These are phyloP conservation scores for Pichia sp. DNA, from an alignment of 1,139 yeast genomes.

Conservation along the genomic window DNA sequence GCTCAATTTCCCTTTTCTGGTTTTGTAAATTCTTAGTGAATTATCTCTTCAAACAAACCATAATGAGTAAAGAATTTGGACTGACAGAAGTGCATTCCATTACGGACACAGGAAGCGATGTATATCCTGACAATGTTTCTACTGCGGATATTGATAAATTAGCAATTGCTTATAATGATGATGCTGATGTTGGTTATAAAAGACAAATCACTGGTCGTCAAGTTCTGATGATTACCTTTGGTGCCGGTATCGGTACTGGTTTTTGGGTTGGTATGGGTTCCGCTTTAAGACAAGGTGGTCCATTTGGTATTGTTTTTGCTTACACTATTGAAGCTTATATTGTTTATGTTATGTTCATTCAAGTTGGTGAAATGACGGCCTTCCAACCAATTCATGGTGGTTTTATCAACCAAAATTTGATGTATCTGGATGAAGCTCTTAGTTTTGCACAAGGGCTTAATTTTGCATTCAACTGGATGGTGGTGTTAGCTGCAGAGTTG, in stretches of 20 bases:
- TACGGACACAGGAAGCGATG: not conserved
- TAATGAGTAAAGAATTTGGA: not conserved
- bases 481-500: slow-evolving; percentile 68
- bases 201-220: slow-evolving; percentile 33
- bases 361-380: slow-evolving; percentile 69
- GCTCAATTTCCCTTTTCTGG: no score
- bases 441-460: slow-evolving; percentile 76
- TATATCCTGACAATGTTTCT: slow-evolving; percentile 1
- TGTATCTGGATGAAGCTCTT: slow-evolving; percentile 58
- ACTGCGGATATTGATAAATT: slow-evolving; percentile 4
- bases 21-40: no score
- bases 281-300: slow-evolving; percentile 47
- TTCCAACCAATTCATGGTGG: slow-evolving; percentile 62
- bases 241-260: slow-evolving; percentile 68
- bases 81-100: not conserved
- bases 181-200: slow-evolving; percentile 17
- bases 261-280: slow-evolving; percentile 49
- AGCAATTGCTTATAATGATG: slow-evolving; percentile 3
- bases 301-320: slow-evolving; percentile 52
- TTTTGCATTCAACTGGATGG: slow-evolving; percentile 79
- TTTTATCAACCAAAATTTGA: slow-evolving; percentile 41
- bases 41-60: no score
- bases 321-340: slow-evolving; percentile 54
- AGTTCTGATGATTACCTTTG: slow-evolving; percentile 55
- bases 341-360: slow-evolving; percentile 54